Percentiles rank a stretch among this genome's conserved stretches.
Evolutionary conservation across 139 green algal species (phyloP).

Genomic region (Parachlorella kessleri): DNA sequence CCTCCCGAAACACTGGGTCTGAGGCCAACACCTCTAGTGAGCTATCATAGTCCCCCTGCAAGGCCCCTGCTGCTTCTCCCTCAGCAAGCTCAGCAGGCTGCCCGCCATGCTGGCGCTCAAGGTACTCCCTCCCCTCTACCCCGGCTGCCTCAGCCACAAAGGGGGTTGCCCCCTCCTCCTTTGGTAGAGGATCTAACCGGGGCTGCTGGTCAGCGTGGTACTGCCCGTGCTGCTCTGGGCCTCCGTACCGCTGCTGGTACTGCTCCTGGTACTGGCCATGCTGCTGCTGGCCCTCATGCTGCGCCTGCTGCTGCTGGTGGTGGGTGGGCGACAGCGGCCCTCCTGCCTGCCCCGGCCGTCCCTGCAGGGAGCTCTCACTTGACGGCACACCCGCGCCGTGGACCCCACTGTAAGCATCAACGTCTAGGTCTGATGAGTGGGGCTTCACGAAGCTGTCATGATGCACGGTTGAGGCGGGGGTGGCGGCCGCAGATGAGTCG

Average conservation of each 20-base stretch:
- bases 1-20: background rate
- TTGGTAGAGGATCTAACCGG: no score
- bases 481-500: background rate
- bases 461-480: background rate
- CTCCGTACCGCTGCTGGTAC: background rate
- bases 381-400: no score
- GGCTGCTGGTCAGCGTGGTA: no score
- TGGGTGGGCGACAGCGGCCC: background rate
- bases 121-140: no score
- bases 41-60: background rate
- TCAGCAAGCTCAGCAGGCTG: background rate
- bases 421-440: background rate
- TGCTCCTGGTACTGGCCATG: no score
- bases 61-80: background rate
- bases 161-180: no score
- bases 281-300: background rate
- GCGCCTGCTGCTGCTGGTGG: background rate
- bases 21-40: background rate
- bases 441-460: slow-evolving; percentile 30
- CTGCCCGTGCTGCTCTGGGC: no score
- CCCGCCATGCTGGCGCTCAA: no score
- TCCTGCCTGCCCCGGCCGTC: no score
- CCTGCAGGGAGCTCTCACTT: background rate
- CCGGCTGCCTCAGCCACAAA: no score
- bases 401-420: background rate